These are phyloP conservation scores for Pythium brassicae DNA, from an alignment of 352 stramenopile genomes.

Conservation along the genomic window DNA sequence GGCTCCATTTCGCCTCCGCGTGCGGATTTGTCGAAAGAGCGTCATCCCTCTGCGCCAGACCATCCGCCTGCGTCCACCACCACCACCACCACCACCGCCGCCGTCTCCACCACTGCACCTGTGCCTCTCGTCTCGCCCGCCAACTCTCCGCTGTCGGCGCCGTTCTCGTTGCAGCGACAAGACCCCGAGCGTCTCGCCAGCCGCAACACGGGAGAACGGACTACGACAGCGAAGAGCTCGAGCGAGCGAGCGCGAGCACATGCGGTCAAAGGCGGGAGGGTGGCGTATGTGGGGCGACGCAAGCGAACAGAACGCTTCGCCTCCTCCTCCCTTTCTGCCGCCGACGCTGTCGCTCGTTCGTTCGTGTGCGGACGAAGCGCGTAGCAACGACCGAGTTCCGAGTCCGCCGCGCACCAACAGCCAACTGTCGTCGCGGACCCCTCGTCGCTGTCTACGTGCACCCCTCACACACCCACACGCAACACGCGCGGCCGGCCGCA, in stretches of 20 bases:
- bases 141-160: no score
- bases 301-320: constrained; percentile 13
- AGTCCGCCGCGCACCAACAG: neutral
- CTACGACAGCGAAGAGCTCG: no score
- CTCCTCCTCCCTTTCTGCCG: constrained; percentile 14
- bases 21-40: constrained; percentile 73
- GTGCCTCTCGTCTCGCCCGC: neutral
- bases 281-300: constrained; percentile 1
- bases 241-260: no score
- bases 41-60: constrained; percentile 54
- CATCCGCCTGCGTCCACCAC: constrained; percentile 9
- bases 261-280: no score
- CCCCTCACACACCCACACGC: neutral
- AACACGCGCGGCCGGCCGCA: constrained; percentile 8
- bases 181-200: no score
- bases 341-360: neutral
- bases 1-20: constrained; percentile 66
- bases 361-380: neutral
- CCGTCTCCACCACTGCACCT: neutral
- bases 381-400: constrained; percentile 6
- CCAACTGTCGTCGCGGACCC: neutral
- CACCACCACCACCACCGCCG: neutral
- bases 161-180: neutral
- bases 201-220: no score
- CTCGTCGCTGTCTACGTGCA: constrained; percentile 1